Evolutionary conservation across 2,329 filamentous ascomycete genomes (phyloP), one percentile per base, ranked within the genome.

Genomic region (Cercospora sp.): DNA sequence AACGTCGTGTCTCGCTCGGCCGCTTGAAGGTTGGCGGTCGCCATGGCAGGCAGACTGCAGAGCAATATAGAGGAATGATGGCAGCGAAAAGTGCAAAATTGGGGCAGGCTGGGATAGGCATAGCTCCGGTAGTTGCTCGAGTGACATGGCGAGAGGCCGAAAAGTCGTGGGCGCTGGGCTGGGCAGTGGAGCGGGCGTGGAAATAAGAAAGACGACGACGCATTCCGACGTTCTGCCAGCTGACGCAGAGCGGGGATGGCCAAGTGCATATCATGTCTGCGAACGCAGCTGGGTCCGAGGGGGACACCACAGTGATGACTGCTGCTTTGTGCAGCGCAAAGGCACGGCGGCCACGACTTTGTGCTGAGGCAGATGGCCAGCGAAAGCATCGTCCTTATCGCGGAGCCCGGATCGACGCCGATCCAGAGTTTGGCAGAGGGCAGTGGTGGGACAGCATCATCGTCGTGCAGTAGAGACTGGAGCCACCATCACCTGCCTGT

Each of bases 281-380:
- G 37, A 43, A n/a, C 37, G 37, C 37, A 43, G 37, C 37, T n/a
- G 37, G 37, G 37, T n/a, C 37, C 18, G 53, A 18, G 24, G n/a
- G n/a, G 53, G 10, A 18, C 12, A 10, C 6, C 8, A 30, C 10
- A 57, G 24, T 10, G 53, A 57, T 18, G 24, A 18, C 13, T 21
- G 49, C 49, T 24, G 12, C 49, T 26, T 26, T 26, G 2, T 18
- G 12, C 49, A 16, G 24, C 53, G 24, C 53, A 13, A 8, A 18
- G 24, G 28, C 10, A n/a, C 21, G 9, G 34, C 28, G 18, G 24
- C 43, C 60, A 62, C 60, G 60, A 62, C 60, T 62, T 62, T 62
- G 21, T 62, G 37, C 60, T 30, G 24, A 24, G 24, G 24, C 24
- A 16, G 24, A 16, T 40, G 30, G 43, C 26, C 40, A 28, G 2